phyloP scores from a whole-genome alignment of 352 stramenopile genomes.

The Phytopythium kandeliae region DNA sequence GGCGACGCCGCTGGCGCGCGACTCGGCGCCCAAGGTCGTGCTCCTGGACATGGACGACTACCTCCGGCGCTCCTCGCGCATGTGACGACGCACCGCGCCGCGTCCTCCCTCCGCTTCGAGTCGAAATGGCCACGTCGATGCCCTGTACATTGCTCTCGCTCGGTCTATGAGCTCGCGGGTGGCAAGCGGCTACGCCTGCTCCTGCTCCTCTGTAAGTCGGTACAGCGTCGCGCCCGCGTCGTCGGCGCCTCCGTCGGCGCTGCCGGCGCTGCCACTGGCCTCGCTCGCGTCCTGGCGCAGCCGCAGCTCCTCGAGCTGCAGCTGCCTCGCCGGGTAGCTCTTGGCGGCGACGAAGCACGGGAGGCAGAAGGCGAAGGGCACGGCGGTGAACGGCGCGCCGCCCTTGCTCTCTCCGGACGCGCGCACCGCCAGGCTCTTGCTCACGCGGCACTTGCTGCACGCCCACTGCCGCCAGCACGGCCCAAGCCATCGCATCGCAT shows the following conservation, averaged over 20 bases:
- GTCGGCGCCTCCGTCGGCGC: neutral
- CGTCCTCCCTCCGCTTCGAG: too few species aligned
- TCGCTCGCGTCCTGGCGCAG: constrained; percentile 4
- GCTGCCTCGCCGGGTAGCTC: constrained; percentile 14
- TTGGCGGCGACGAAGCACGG: constrained; percentile 26
- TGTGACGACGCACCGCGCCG: too few species aligned
- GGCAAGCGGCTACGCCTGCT: too few species aligned
- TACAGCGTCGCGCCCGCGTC: neutral
- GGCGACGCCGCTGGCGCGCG: neutral
- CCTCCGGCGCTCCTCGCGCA: neutral
- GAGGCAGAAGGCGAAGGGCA: constrained; percentile 30
- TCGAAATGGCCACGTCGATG: too few species aligned
- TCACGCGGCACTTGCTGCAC: constrained; percentile 19
- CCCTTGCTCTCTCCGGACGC: constrained; percentile 5
- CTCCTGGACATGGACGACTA: constrained; percentile 5
- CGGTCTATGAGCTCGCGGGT: too few species aligned
- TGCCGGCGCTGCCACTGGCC: neutral
- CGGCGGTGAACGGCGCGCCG: constrained; percentile 8
- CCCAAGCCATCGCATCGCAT: too few species aligned
- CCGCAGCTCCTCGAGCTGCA: constrained; percentile 29
- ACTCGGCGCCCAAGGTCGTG: constrained; percentile 8
- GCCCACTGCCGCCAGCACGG: constrained; percentile 10
- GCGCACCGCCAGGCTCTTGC: constrained; percentile 18
- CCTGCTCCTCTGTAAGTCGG: neutral
- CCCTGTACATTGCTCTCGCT: too few species aligned